Evolutionary conservation across 345 rosid species (phyloP).

Genomic region (Eutrema japonicum): DNA sequence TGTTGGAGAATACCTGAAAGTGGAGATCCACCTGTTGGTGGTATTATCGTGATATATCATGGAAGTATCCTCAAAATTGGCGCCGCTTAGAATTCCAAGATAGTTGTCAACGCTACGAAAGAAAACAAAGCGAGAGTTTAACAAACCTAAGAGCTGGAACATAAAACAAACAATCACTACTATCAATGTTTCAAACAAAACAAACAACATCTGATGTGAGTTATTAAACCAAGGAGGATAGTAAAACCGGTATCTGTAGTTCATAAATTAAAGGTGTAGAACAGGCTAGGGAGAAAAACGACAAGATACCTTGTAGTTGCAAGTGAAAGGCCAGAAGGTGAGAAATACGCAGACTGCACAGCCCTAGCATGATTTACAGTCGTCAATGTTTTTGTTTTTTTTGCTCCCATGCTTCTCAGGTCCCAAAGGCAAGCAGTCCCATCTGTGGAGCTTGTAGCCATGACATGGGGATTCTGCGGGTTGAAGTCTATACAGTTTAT

Average conservation of each 20-base stretch:
- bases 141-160: background rate
- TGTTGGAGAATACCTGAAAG: conserved; percentile 56
- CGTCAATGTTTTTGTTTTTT: conserved; percentile 49
- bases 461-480: conserved; percentile 56
- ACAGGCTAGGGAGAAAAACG: background rate
- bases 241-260: background rate
- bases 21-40: conserved; percentile 71
- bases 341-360: conserved; percentile 87
- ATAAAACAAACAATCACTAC: conserved; percentile 1
- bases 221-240: background rate
- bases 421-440: conserved; percentile 87
- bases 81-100: conserved; percentile 60
- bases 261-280: background rate
- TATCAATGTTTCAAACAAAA: background rate
- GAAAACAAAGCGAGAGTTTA: conserved; percentile 17
- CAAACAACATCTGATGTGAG: background rate
- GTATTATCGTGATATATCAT: conserved; percentile 61
- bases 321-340: conserved; percentile 74
- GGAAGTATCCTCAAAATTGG: conserved; percentile 52
- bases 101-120: conserved; percentile 60
- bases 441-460: conserved; percentile 86
- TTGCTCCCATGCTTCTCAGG: conserved; percentile 56
- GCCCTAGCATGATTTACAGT: conserved; percentile 55
- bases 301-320: conserved; percentile 74
- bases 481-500: conserved; percentile 82